Base-by-base conservation (phyloP, 2,329 filamentous ascomycete species). In the Monosporascus sp. region DNA sequence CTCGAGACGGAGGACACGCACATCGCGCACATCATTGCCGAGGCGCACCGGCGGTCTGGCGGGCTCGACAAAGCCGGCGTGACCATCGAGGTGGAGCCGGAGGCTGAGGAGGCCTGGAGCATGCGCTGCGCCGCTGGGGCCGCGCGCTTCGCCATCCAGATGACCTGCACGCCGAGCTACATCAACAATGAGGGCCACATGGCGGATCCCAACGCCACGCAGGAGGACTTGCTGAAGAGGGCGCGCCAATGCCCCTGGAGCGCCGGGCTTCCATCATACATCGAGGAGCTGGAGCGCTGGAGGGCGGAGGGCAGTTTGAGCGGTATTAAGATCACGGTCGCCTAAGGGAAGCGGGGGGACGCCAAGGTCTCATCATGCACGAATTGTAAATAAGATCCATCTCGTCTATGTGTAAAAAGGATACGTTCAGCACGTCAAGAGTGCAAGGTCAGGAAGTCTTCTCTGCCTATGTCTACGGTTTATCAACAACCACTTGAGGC, bases 91-190 rank as follows among this genome's bases (percentile, higher is more conserved):
- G 71, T 76, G 2, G 76, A 71, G 0, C 50, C 53, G 3, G 70
- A 72, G 24, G 78, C 72, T 0, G 77, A 80, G 60, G 72, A 79
- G 50, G 72, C 64, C 3, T 83, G 78, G 77, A 67, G 71, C 1
- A 61, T 77, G 59, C 63, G 63, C 49, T 61, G 62, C 37, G n/a
- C 58, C 48, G 52, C 58, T 50, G 68, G 70, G 1, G 75, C 75
- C 0, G 66, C 65, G 7, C 69, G 70, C 28, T 71, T 75, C 40
- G 70, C 71, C 0, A 68, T 68, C 7, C 52, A 77, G 20, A 62
- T 65, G 5, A 70, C 76, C 15, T 85, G 81, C 65, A 81, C 79
- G n/a, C 80, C 80, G 0, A 71, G 76, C 14, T 84, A 82, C 58
- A 65, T 76, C 40, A 83, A 79, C 48, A 66, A 62, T 22, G 77